These are phyloP conservation scores for Aspergillus sclerotiicarbonarius DNA, from an alignment of 495 filamentous ascomycete genomes.

Conservation along the genomic window DNA sequence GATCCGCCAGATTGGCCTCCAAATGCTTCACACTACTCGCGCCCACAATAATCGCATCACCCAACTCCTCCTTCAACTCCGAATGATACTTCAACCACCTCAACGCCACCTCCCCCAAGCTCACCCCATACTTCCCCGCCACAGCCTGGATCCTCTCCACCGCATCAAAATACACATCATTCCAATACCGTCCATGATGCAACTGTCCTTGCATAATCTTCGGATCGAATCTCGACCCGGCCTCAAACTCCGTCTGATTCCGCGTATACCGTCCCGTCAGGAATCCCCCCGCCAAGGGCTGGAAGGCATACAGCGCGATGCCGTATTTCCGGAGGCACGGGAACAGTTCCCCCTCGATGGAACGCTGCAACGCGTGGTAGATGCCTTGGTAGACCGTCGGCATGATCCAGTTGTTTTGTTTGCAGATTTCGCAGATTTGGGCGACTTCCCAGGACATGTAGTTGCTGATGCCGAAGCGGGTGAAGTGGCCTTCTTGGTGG, in stretches of 20 bases:
- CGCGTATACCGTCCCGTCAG: conserved; percentile 29
- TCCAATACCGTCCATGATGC: conserved; percentile 45
- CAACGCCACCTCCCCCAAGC: conserved; percentile 35
- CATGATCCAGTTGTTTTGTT: conserved; percentile 38
- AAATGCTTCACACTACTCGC: conserved; percentile 35
- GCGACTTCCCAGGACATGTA: conserved; percentile 43
- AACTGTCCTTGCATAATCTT: conserved; percentile 37
- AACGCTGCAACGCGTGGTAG: conserved; percentile 42
- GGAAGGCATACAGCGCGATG: conserved; percentile 48
- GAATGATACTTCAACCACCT: conserved; percentile 41
- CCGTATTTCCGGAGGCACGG: conserved; percentile 42
- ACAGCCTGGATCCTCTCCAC: conserved; percentile 26
- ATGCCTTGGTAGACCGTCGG: conserved; percentile 51
- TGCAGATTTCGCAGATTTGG: conserved; percentile 40
- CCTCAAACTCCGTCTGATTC: conserved; percentile 30
- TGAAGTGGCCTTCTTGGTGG: conserved; percentile 37
- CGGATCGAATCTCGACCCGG: conserved; percentile 39
- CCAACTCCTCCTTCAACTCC: conserved; percentile 21
- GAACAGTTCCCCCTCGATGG: conserved; percentile 43
- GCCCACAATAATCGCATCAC: conserved; percentile 45
- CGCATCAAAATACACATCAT: conserved; percentile 46
- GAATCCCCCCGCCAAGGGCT: conserved; percentile 53
- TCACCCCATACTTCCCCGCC: conserved; percentile 27
- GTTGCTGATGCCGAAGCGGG: conserved; percentile 46
- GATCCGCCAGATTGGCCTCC: conserved; percentile 30